A percentile compares a stretch with the other conserved stretches of the same genome.
Conservation (phyloP, 768 basidiomycete species). For the Hericium alpestre region DNA sequence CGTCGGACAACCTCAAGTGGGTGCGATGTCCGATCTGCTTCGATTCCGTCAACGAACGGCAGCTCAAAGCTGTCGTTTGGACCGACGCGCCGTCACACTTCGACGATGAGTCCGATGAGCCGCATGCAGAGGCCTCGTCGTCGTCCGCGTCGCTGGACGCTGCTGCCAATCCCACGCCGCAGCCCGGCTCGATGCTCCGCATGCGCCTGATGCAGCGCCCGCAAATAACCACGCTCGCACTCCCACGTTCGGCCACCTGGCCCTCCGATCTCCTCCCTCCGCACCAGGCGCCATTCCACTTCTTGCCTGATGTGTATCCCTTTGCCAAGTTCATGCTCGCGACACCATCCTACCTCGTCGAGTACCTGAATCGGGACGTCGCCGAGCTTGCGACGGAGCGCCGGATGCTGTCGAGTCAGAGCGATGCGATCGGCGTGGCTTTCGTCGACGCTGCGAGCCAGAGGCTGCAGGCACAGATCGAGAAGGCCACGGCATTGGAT, state of each 20-base stretch:
- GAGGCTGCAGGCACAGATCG: slow-evolving; percentile 71
- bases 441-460: slow-evolving; percentile 75
- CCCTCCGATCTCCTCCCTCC: slow-evolving; percentile 87
- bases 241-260: slow-evolving; percentile 88
- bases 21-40: slow-evolving; percentile 93
- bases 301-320: slow-evolving; percentile 80
- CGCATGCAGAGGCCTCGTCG: slow-evolving; percentile 30
- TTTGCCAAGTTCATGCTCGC: slow-evolving; percentile 96
- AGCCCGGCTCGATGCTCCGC: slow-evolving; percentile 49
- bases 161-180: slow-evolving; percentile 30
- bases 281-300: slow-evolving; percentile 91
- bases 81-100: slow-evolving; percentile 40
- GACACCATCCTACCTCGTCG: slow-evolving; percentile 72
- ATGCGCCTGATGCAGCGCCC: slow-evolving; percentile 91
- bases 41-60: slow-evolving; percentile 81
- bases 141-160: slow-evolving; percentile 33
- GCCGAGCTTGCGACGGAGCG: slow-evolving; percentile 65
- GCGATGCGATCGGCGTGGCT: slow-evolving; percentile 65
- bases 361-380: slow-evolving; percentile 63
- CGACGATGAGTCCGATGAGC: slow-evolving; percentile 26
- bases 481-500: slow-evolving; percentile 68
- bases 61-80: slow-evolving; percentile 92
- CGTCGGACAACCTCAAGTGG: slow-evolving; percentile 76
- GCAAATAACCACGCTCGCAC: slow-evolving; percentile 87
- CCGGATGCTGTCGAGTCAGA: slow-evolving; percentile 47